Evolutionary conservation across 2,329 filamentous ascomycete species (phyloP).

Genomic region (Colletotrichum sp.): DNA sequence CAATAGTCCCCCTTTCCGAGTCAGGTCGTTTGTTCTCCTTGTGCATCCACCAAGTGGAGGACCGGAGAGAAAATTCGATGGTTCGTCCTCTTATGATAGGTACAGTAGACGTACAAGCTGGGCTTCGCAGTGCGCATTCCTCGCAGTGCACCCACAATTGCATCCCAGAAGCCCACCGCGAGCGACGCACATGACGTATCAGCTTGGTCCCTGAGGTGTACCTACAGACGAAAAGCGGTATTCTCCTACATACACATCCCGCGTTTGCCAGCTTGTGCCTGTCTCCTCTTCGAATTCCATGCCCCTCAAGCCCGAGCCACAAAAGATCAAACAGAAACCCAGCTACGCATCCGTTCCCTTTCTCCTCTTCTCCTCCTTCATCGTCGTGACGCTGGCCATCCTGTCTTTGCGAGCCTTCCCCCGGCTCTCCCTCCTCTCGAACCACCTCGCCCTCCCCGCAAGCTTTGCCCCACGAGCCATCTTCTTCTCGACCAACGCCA

Average conservation of each 20-base stretch:
- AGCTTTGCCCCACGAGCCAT: constrained; percentile 20
- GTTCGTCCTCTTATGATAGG: neutral
- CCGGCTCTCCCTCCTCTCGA: constrained; percentile 27
- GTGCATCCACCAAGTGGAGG: constrained; percentile 12
- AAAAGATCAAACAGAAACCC: constrained; percentile 2
- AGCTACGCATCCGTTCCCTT: neutral
- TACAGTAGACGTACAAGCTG: neutral
- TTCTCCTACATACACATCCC: neutral
- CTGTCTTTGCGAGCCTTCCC: constrained; percentile 23
- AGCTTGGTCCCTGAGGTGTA: neutral
- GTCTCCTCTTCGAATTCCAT: constrained; percentile 1
- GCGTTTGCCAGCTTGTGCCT: neutral
- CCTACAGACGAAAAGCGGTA: neutral
- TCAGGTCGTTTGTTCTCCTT: neutral
- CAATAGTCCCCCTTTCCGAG: neutral
- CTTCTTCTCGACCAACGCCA: constrained; percentile 22
- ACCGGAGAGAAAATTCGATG: neutral
- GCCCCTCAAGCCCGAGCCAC: constrained; percentile 6
- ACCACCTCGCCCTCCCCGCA: neutral
- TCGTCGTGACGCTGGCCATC: constrained; percentile 22
- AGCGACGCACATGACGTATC: constrained; percentile 17
- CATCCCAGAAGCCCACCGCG: neutral
- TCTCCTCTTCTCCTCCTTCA: constrained; percentile 15
- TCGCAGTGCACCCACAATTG: constrained; percentile 1
- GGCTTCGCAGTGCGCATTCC: neutral